These are phyloP conservation scores for Flammula alnicola DNA, from an alignment of 1,284 basidiomycete genomes.

Conservation along the genomic window DNA sequence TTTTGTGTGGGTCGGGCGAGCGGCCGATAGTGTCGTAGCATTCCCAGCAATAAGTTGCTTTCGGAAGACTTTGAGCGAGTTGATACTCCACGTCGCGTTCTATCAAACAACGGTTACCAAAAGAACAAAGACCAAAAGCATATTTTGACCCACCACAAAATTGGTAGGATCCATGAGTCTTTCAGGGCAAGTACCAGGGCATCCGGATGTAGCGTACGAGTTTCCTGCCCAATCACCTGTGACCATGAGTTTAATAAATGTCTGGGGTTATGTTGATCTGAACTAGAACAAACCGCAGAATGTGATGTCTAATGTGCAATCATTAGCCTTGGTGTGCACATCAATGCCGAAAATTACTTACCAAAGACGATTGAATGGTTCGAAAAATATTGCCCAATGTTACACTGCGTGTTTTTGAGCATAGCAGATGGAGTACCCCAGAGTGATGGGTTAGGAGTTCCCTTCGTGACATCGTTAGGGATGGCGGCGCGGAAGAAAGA, in stretches of 20 bases:
- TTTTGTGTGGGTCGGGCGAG: background rate
- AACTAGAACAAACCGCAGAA: conserved; percentile 64
- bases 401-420: conserved; percentile 58
- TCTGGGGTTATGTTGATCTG: no score
- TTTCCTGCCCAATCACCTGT: conserved; percentile 86
- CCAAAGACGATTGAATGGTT: conserved; percentile 42
- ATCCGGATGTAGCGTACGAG: conserved; percentile 72
- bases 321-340: no score
- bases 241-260: no score
- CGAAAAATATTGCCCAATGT: conserved; percentile 52
- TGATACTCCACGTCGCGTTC: conserved; percentile 48
- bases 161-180: conserved; percentile 70
- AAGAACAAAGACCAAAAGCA: background rate
- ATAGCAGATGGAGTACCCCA: conserved; percentile 71
- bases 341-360: no score
- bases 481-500: conserved; percentile 76
- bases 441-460: conserved; percentile 55
- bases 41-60: conserved; percentile 34
- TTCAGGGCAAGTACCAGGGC: conserved; percentile 73
- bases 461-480: conserved; percentile 64
- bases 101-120: conserved; percentile 17
- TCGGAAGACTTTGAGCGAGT: conserved; percentile 42
- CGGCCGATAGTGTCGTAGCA: background rate
- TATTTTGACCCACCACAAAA: conserved; percentile 55
- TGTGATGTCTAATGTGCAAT: conserved; percentile 63